Base-by-base conservation (phyloP, 257 asterid genomes). In the Ocimum tenuiflorum region DNA sequence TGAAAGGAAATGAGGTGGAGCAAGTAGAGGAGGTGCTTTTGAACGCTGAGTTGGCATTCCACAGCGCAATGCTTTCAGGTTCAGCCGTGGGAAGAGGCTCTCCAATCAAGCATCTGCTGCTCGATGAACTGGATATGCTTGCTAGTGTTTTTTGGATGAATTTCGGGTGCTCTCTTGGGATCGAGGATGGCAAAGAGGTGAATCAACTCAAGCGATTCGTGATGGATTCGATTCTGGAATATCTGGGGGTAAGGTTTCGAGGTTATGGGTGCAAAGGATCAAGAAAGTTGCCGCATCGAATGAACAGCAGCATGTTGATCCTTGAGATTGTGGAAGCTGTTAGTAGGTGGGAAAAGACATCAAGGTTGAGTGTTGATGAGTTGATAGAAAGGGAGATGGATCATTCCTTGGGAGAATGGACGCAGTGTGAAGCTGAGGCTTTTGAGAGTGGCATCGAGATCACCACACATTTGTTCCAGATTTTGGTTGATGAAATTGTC, bases 311-410 rank as follows among this genome's bases (percentile, higher is more conserved):
- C 53, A 76, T 69, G 73, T 17, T 92, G 67, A 76, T 86, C 1
- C 67, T 82, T 19, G 94, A 84, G 59, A 76, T 86, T 57, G 82
- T 85, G 8, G 86, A 82, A 36, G 87, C 63, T 56, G 84, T 89
- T 19, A 66, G 83, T 74, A 68, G 69, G 80, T 92, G 99, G 99
- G 75, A 70, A 12, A 83, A 82, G 43, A 29, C 78, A 42, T 85
- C 85, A 6, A 81, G 85, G 9, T 52, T 78, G 54, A 29, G 70
- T 43, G 70, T 74, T 1, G 91, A 88, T 23, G 95, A 85, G 65
- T 10, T 88, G 73, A 77, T 85, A 61, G 95, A 85, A 15, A 60
- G 79, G 67, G 97, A 91, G 31, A 89, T 91, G 98, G 74, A 86
- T 36, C 79, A 15, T 67, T 72, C 88, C 2, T 64, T 75, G 45